Evolutionary conservation across 2,329 filamentous ascomycete species (phyloP).

Genomic region (Alternaria triticina): DNA sequence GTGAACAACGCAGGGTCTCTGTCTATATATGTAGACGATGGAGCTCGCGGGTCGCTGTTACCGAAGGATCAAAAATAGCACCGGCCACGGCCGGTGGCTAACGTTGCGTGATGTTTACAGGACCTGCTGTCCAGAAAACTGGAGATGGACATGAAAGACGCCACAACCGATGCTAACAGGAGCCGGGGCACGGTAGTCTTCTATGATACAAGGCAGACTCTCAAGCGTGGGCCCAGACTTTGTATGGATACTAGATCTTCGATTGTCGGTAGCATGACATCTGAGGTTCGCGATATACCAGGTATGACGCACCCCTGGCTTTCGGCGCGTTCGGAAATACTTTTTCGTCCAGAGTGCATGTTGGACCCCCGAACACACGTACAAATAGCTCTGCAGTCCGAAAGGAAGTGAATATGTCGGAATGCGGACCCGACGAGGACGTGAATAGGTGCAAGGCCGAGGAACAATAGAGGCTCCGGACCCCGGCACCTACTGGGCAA

Average conservation of each 20-base stretch:
- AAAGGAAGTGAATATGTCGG: neutral
- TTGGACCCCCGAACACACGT: constrained; percentile 2
- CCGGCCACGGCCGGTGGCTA: constrained; percentile 21
- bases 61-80: constrained; percentile 34
- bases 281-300: neutral
- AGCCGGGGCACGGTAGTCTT: constrained; percentile 9
- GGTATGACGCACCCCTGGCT: constrained; percentile 14
- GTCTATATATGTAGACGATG: constrained; percentile 27
- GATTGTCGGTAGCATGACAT: neutral
- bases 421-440: neutral
- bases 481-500: constrained; percentile 14
- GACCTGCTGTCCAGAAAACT: constrained; percentile 19
- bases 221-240: neutral
- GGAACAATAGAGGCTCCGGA: constrained; percentile 29
- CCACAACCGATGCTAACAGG: neutral
- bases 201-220: neutral
- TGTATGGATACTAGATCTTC: neutral
- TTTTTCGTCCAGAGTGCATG: neutral
- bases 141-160: constrained; percentile 19
- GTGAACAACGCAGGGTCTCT: constrained; percentile 12
- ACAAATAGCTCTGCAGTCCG: neutral
- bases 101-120: constrained; percentile 12
- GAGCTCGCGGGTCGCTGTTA: constrained; percentile 6
- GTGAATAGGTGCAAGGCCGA: constrained; percentile 8
- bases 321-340: constrained; percentile 7